Base-by-base conservation (phyloP, 805 yeast genomes). In the Jamesozyma piceae region DNA sequence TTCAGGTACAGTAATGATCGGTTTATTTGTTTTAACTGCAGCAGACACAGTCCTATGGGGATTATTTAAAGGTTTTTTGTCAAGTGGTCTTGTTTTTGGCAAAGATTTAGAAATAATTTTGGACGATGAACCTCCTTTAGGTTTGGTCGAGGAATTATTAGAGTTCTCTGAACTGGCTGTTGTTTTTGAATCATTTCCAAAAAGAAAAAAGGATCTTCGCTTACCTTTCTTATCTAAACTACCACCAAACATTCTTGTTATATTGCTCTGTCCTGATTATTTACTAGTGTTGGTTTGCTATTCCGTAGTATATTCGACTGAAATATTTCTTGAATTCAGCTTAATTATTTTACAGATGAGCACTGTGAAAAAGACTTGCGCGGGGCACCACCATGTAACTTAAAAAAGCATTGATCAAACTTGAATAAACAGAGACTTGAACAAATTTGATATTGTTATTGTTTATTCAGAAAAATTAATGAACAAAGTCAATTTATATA, bases 151-250 rank as follows among this genome's bases (percentile, higher is more conserved):
- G 3, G 17, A 6, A 17, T 19, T 10, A 4, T 9, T n/a, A 5
- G 38, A 11, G n/a, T 33, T 18, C 3, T 19, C 11, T 3, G 24
- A 9, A 4, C 24, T 33, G 11, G 20, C 6, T 17, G 26, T 18
- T 27, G 44, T 31, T n/a, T 57, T 52, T 11, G 50, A 46, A 19
- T 45, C 50, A 21, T 40, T 39, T 6, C 58, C 55, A 38, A 54
- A 50, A 17, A 47, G 45, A 33, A 50, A 54, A 36, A 52, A 52
- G 2, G 59, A 52, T 32, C 39, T 47, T 24, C 51, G 43, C 43
- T 52, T 51, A 20, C 35, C 33, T 37, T 46, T 51, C 42, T 35
- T 43, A 37, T 37, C 46, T 20, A 46, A 37, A 6, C 40, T 42
- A 30, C 37, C 39, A 19, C 52, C 49, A 42, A 48, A 51, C 57